Evolutionary conservation across 1,139 yeast species (phyloP), one percentile per base, ranked within the genome.

Genomic region (Pneumocystis wakefieldiae): DNA sequence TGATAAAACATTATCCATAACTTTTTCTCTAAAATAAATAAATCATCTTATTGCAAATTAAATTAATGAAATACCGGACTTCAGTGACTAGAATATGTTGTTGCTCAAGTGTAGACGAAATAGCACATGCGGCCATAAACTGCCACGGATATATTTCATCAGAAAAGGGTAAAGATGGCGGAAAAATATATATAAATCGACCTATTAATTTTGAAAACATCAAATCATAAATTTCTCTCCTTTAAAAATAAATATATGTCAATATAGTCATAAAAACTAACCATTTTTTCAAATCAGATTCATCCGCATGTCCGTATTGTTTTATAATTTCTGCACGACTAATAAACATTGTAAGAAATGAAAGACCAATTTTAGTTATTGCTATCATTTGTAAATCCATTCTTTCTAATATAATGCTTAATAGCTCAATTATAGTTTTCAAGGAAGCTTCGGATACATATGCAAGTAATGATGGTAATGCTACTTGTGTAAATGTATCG

Each of bases 61-160:
- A 57, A 19, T 24, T 19, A 14, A 29, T 37, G 10, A 57, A 37
- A 57, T 37, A 57, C 59, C 59, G 83, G 29, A 90, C 92, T 73
- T 91, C 97, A 74, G 90, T 97, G 62, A 92, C 96, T 70, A 92
- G 86, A 67, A 89, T 84, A 76, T 97, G 83, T 79, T 92, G 97
- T 74, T 91, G 97, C 70, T 86, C 89, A 70, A 91, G 80, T 73
- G 87, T 86, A 69, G 97, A 97, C 67, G 96, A 94, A 67, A 92
- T 79, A 0, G 97, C 94, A 66, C 92, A 80, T 15, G 96, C 87
- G 48, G 98, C 98, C 75, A 92, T 81, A 72, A 92, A 91, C 76
- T 92, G 97, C 98, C 98, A 92, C 61, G 90, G 91, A 71, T 91
- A 90, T 0, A 95, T 83, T 68, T 86, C 91, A 71, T 88, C 96